These are phyloP conservation scores for Tetrastigma voinierianum DNA, from an alignment of 164 flowering plant genomes.

Conservation along the genomic window DNA sequence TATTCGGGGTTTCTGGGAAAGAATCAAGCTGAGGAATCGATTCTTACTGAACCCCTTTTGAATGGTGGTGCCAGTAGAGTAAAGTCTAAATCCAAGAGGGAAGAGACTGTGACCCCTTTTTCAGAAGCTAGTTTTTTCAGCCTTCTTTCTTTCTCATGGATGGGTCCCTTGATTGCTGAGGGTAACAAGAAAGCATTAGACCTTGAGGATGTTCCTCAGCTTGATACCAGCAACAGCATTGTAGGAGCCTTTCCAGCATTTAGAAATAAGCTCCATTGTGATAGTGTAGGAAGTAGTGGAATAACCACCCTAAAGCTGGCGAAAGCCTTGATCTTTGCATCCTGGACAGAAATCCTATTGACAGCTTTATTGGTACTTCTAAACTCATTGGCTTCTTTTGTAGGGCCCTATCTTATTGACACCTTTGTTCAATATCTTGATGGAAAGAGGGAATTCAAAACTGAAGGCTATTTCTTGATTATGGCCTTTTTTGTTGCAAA, in stretches of 20 bases:
- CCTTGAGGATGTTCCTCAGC: slow-evolving; percentile 74
- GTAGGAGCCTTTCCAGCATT: slow-evolving; percentile 37
- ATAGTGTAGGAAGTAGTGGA: slow-evolving; percentile 15
- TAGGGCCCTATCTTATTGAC: slow-evolving; percentile 78
- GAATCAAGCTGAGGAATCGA: slow-evolving; percentile 21
- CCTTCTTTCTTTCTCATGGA: slow-evolving; percentile 61
- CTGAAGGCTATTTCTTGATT: slow-evolving; percentile 57
- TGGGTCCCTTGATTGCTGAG: slow-evolving; percentile 46
- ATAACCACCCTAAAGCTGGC: slow-evolving; percentile 45
- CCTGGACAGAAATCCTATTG: slow-evolving; percentile 38
- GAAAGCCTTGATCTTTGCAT: slow-evolving; percentile 41
- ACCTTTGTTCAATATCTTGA: slow-evolving; percentile 61
- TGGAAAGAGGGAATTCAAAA: slow-evolving; percentile 34
- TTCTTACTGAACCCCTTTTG: slow-evolving; percentile 60
- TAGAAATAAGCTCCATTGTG: slow-evolving; percentile 39
- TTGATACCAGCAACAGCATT: slow-evolving; percentile 43
- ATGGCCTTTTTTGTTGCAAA: slow-evolving; percentile 55
- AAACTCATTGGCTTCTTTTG: slow-evolving; percentile 50
- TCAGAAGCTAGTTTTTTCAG: slow-evolving; percentile 47
- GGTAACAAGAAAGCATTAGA: slow-evolving; percentile 57
- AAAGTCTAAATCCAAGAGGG: slow-evolving; percentile 26
- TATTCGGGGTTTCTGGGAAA: slow-evolving; percentile 43
- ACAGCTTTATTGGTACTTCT: slow-evolving; percentile 43
- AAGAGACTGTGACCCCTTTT: slow-evolving; percentile 44
- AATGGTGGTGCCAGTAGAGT: slow-evolving; percentile 25